Conservation (phyloP, 2,329 filamentous ascomycete genomes). For the Trichoderma sp. region DNA sequence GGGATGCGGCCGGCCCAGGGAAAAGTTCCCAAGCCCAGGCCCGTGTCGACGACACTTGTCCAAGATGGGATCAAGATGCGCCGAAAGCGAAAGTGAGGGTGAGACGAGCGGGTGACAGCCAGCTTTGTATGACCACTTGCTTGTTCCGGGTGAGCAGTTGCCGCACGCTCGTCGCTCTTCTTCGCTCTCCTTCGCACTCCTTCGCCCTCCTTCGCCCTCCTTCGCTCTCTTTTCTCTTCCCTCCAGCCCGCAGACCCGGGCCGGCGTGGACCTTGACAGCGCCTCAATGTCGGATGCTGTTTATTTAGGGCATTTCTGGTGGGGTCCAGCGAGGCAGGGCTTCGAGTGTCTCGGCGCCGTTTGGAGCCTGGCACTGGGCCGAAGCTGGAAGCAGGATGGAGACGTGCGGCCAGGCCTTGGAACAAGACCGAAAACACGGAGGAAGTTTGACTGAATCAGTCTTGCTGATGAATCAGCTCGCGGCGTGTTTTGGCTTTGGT, state of each 20-base stretch:
- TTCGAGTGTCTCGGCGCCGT: conserved; percentile 4
- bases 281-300: conserved; percentile 3
- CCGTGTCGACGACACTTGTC: conserved; percentile 5
- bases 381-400: neutral
- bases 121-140: neutral
- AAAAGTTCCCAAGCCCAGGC: neutral
- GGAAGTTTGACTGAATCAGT: neutral
- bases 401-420: neutral
- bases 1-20: neutral
- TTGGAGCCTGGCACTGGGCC: conserved; percentile 5
- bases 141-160: neutral
- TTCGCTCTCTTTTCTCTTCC: neutral
- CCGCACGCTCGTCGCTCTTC: neutral
- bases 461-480: neutral
- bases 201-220: neutral
- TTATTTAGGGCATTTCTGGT: conserved; percentile 13
- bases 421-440: conserved; percentile 11
- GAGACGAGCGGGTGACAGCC: neutral
- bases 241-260: neutral
- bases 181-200: neutral
- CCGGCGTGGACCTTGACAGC: conserved; percentile 1
- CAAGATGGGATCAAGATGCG: conserved; percentile 8
- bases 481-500: neutral
- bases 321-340: conserved; percentile 3
- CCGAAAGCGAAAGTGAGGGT: conserved; percentile 2